These are phyloP conservation scores for Amaranthus cruentus DNA, from an alignment of 148 eudicot genomes.

Conservation along the genomic window DNA sequence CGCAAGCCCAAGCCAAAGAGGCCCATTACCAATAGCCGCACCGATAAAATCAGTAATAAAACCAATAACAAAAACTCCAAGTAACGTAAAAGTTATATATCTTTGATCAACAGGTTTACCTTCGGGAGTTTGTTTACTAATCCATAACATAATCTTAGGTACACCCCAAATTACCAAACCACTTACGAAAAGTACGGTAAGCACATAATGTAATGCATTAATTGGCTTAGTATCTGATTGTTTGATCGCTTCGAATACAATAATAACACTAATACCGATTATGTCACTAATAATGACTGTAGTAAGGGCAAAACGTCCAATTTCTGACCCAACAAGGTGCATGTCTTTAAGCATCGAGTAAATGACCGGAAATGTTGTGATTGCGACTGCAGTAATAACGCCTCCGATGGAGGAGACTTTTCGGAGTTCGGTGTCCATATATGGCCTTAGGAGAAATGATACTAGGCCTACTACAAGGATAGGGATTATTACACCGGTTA, in stretches of 20 bases:
- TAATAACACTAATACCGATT: conserved; percentile 40
- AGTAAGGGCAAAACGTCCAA: conserved; percentile 60
- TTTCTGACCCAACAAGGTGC: conserved; percentile 72
- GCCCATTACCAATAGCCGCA: conserved; percentile 62
- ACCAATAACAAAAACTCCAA: conserved; percentile 40
- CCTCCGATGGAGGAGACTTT: conserved; percentile 51
- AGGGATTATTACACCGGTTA: conserved; percentile 39
- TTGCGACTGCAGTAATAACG: conserved; percentile 34
- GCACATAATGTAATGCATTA: conserved; percentile 39
- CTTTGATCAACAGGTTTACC: conserved; percentile 55
- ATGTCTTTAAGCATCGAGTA: conserved; percentile 57
- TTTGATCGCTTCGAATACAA: conserved; percentile 58
- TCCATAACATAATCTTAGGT: conserved; percentile 50
- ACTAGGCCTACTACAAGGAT: conserved; percentile 15
- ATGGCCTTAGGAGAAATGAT: conserved; percentile 30
- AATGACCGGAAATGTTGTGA: conserved; percentile 68
- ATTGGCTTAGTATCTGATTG: conserved; percentile 36
- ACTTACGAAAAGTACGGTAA: conserved; percentile 19
- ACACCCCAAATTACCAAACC: conserved; percentile 31
- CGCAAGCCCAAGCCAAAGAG: conserved; percentile 78
- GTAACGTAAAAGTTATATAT: conserved; percentile 39
- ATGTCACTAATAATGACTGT: conserved; percentile 50
- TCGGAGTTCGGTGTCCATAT: conserved; percentile 36
- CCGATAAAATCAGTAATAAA: conserved; percentile 54
- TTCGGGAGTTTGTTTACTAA: conserved; percentile 46